Base-by-base conservation (phyloP, 2,329 filamentous ascomycete species). In the Alternaria sp. region DNA sequence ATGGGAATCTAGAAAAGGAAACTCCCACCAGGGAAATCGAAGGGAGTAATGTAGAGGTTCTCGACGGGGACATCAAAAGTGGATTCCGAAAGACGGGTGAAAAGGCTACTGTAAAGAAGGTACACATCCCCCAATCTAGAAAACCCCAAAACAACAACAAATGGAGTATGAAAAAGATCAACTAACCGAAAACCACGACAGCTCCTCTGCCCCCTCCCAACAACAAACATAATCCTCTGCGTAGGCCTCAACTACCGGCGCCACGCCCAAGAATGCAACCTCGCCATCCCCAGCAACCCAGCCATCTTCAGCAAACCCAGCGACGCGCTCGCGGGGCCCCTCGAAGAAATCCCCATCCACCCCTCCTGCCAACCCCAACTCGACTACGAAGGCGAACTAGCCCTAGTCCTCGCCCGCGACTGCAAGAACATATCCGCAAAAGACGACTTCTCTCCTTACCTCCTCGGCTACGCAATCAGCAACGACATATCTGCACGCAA, bases 401-500 rank as follows among this genome's bases (percentile, higher is more conserved):
- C 73, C 52, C 59, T 77, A 42, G 54, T 78, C 37, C 72, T 78
- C 48, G 64, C 67, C 36, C 61, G 63, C 11, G 72, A 75, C 62
- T 71, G 66, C 53, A 77, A 77, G 45, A 77, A 78, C 61, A 63
- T 75, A 9, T 77, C 80, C 44, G 84, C 86, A 63, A 80, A 78
- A 0, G 81, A 88, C 28, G 85, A 86, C 5, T 17, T 17, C 17
- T 70, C 86, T 50, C 80, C 83, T 62, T 87, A 88, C 66, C 80
- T 90, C 4, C 82, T 89, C 2, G 87, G 87, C 28, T 90, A 90
- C 71, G 87, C 85, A 0, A 82, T 82, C 23, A 82, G 82, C 67
- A 90, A 89, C 75, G 87, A 90, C 68, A 82, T 90, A 6, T 88
- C 85, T 2, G 85, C 83, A 60, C 82, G 86, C 4, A 82, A 83